Percentiles rank a stretch among this genome's conserved stretches.
Conservation (phyloP, 306 rosid genomes). For the Purshia tridentata region DNA sequence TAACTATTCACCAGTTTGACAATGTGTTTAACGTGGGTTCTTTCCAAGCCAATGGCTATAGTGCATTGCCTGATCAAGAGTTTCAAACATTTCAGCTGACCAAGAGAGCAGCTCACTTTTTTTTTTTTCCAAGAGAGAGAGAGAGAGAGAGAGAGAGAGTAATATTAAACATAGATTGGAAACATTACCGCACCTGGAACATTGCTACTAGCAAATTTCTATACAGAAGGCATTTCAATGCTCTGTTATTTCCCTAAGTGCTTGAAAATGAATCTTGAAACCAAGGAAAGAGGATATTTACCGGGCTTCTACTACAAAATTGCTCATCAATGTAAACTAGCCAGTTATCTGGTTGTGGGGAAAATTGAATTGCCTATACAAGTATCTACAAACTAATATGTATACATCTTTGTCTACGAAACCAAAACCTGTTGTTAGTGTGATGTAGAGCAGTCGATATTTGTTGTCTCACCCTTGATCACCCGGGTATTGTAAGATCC, state of each 20-base stretch:
- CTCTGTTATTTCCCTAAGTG: constrained; percentile 14
- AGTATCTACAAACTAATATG: constrained; percentile 50
- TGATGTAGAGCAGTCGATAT: constrained; percentile 47
- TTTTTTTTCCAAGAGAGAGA: too few relatives aligned
- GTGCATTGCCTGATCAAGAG: too few relatives aligned
- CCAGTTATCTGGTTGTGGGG: constrained; percentile 35
- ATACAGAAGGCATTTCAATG: constrained; percentile 35
- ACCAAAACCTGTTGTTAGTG: constrained; percentile 25
- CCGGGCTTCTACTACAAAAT: constrained; percentile 34
- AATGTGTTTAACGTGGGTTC: too few relatives aligned
- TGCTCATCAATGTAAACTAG: constrained; percentile 25
- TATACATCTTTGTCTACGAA: constrained; percentile 19
- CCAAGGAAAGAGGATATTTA: constrained; percentile 24
- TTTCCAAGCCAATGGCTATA: too few relatives aligned
- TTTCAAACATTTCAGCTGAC: too few relatives aligned
- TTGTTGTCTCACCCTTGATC: constrained; percentile 62
- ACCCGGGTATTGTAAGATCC: constrained; percentile 95
- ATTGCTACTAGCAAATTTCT: constrained; percentile 14
- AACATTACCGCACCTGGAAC: background rate
- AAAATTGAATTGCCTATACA: constrained; percentile 66
- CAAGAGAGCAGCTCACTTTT: too few relatives aligned
- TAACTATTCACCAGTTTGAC: too few relatives aligned
- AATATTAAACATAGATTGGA: background rate
- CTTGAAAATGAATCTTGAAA: background rate
- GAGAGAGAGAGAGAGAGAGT: too few relatives aligned